These are phyloP conservation scores for Pueraria montana DNA, from an alignment of 306 rosid genomes.

Conservation along the genomic window DNA sequence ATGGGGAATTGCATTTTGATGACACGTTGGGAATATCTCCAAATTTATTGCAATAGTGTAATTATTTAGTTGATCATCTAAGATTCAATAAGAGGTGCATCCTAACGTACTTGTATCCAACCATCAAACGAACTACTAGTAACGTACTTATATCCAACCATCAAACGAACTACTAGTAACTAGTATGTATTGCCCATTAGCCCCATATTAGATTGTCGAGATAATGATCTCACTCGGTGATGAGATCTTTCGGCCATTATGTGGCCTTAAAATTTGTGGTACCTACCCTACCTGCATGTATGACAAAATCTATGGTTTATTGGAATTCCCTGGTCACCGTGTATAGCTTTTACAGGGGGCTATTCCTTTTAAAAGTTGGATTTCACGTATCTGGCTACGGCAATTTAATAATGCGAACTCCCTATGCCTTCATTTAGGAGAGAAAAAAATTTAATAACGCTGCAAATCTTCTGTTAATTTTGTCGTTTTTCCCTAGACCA, in stretches of 20 bases:
- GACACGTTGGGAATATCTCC: neutral
- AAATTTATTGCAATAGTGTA: neutral
- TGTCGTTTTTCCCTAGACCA: constrained; percentile 6
- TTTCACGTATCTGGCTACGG: constrained; percentile 33
- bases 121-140: too few species aligned
- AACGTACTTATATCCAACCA: neutral
- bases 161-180: too few species aligned
- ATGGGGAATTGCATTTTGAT: neutral
- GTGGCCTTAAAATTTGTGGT: constrained; percentile 25
- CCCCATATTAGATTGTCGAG: neutral
- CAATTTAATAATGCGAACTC: constrained; percentile 33
- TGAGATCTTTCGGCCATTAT: neutral
- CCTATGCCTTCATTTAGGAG: constrained; percentile 43
- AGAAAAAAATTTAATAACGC: constrained; percentile 30
- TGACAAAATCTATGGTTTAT: constrained; percentile 53
- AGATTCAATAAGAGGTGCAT: too few species aligned
- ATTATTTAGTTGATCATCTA: neutral
- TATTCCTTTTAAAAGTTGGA: constrained; percentile 38
- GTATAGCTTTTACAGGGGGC: constrained; percentile 38
- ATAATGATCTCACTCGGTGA: neutral
- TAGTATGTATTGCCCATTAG: too few species aligned
- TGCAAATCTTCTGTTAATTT: constrained; percentile 35
- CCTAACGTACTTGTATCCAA: neutral
- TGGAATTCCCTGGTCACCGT: constrained; percentile 41
- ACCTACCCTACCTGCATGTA: constrained; percentile 38